phyloP scores from a whole-genome alignment of 2,329 filamentous ascomycete genomes.

The Penicillium sp. region DNA sequence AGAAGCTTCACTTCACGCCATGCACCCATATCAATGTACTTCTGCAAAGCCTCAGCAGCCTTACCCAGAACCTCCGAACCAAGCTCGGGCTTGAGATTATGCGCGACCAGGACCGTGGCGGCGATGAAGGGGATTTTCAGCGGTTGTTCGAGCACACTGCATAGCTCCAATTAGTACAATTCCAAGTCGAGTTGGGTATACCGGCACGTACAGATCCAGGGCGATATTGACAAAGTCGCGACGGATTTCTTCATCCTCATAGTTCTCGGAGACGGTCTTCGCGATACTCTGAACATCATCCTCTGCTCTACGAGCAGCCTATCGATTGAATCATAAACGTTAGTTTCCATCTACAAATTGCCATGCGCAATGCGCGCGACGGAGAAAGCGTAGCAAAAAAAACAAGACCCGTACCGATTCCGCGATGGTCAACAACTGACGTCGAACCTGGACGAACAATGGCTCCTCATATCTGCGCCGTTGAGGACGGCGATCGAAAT shows the following conservation, averaged over 20 bases:
- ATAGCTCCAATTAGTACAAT: constrained; percentile 5
- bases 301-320: constrained; percentile 68
- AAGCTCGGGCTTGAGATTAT: constrained; percentile 72
- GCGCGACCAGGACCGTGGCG: constrained; percentile 73
- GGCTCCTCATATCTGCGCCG: constrained; percentile 72
- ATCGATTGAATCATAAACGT: constrained; percentile 9
- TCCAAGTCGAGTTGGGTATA: background rate
- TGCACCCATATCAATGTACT: constrained; percentile 65
- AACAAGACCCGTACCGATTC: constrained; percentile 56
- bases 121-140: constrained; percentile 97
- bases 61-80: constrained; percentile 66
- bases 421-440: constrained; percentile 73
- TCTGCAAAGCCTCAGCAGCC: constrained; percentile 60
- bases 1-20: constrained; percentile 92
- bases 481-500: constrained; percentile 67
- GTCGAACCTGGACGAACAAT: constrained; percentile 66
- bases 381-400: background rate
- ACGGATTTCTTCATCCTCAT: constrained; percentile 76
- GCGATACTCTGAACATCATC: constrained; percentile 74
- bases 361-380: background rate
- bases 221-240: constrained; percentile 68
- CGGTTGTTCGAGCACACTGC: constrained; percentile 75
- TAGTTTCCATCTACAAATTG: constrained; percentile 1
- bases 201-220: constrained; percentile 61
- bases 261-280: constrained; percentile 73